Evolutionary conservation across 2,329 filamentous ascomycete species (phyloP), one percentile per base, ranked within the genome.

Genomic region (Aspergillus costaricaensis): DNA sequence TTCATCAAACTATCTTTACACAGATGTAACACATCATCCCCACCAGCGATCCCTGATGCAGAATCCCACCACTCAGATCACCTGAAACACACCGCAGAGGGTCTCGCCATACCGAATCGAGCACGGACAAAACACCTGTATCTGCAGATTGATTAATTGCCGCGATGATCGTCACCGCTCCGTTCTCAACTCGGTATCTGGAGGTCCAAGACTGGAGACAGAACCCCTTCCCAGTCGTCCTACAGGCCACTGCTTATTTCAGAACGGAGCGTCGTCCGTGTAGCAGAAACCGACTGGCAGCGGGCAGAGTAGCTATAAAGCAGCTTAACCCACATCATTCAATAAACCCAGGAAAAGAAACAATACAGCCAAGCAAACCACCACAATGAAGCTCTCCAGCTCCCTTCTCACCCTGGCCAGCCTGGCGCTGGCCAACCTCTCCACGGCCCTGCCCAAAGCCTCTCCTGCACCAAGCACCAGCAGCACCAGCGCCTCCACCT

Each of bases 341-440:
- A 21, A 21, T 21, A 6, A 43, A 5, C 10, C 8, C 43, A 38
- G 52, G 23, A 9, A 54, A 57, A 58, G 21, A 21, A 21, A 21
- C 21, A 21, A 21, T 21, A 21, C 21, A 25, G 25, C 6, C n/a
- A 21, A 15, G 4, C 7, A 9, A 36, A 14, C 32, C 1, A 5
- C n/a, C 48, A 49, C 15, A 23, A 69, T 71, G 68, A 65, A 68
- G 59, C 17, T 66, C 23, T 56, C 58, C 2, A 58, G 59, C 25
- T 38, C 61, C 41, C 23, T 64, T 7, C 38, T 69, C 30, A 55
- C 62, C 9, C 51, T 69, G 3, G 54, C 62, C 21, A 61, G 67
- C 50, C 61, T 71, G 59, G 68, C 58, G 50, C 60, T 62, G 25
- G 67, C 67, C 10, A 60, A 67, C 30, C 62, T 67, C 38, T 63